These are phyloP conservation scores for Cladorrhinum sp. DNA, from an alignment of 2,329 filamentous ascomycete species.

Conservation along the genomic window DNA sequence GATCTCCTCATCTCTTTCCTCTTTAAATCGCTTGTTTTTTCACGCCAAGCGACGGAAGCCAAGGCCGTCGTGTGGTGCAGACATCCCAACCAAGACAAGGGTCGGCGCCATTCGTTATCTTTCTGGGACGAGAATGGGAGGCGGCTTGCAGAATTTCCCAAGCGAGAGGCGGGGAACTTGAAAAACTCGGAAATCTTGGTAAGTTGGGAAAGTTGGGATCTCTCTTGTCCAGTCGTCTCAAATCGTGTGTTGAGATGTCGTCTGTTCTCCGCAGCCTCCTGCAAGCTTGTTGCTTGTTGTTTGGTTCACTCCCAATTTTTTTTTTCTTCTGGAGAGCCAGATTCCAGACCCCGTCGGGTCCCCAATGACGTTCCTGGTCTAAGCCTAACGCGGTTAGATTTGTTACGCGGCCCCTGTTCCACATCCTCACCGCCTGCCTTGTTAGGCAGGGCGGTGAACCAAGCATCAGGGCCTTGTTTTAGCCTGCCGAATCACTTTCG, in stretches of 20 bases:
- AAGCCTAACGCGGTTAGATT: background rate
- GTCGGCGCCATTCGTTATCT: background rate
- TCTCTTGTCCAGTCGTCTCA: background rate
- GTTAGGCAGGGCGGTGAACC: background rate
- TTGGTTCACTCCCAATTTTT: background rate
- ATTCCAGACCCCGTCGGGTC: background rate
- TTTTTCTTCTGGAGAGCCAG: background rate
- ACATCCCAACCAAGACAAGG: background rate
- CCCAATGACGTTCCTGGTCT: background rate
- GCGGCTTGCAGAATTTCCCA: background rate
- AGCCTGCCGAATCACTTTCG: background rate
- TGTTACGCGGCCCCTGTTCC: background rate
- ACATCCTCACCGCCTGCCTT: background rate
- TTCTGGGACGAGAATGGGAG: background rate
- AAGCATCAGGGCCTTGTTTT: background rate
- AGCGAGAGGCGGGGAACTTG: background rate
- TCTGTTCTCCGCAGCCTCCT: background rate
- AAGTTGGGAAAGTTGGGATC: no score
- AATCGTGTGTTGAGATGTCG: no score
- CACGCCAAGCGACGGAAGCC: background rate
- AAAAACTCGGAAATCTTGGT: no score
- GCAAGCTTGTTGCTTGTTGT: background rate
- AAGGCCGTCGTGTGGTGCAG: background rate
- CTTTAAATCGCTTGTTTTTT: background rate
- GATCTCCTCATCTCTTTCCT: background rate